These are phyloP conservation scores for Floccularia luteovirens DNA, from an alignment of 768 basidiomycete genomes.

Conservation along the genomic window DNA sequence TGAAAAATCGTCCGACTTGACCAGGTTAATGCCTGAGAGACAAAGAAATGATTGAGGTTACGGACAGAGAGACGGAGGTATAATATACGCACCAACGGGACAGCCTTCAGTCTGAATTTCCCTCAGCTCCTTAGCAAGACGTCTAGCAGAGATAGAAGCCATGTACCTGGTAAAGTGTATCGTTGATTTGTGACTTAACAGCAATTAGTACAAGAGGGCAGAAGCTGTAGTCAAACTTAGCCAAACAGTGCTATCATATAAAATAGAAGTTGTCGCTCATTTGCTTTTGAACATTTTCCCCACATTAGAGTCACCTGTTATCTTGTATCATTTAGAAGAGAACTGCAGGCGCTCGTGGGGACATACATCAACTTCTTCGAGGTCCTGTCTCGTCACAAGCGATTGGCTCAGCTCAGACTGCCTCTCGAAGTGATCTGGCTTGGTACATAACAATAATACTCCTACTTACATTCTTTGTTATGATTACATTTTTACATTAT, in stretches of 20 bases:
- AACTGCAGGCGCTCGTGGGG: constrained; percentile 63
- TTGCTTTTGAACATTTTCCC: constrained; percentile 35
- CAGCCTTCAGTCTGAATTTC: constrained; percentile 63
- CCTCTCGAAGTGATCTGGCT: constrained; percentile 11
- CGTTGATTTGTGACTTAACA: too few species aligned
- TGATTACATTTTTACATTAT: constrained; percentile 2
- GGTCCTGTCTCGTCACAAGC: constrained; percentile 11
- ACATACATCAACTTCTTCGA: constrained; percentile 37
- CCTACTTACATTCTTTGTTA: neutral
- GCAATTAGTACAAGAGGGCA: neutral
- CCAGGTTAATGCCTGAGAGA: constrained; percentile 57
- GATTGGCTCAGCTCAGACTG: constrained; percentile 5
- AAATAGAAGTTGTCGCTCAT: constrained; percentile 8
- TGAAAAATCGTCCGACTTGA: constrained; percentile 70
- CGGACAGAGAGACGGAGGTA: neutral
- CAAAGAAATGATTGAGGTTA: neutral
- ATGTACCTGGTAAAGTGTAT: too few species aligned
- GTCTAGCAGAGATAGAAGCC: constrained; percentile 55
- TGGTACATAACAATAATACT: constrained; percentile 11
- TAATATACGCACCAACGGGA: constrained; percentile 57
- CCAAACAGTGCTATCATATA: constrained; percentile 26
- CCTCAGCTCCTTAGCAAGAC: constrained; percentile 63
- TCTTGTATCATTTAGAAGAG: constrained; percentile 32
- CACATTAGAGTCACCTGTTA: constrained; percentile 68
- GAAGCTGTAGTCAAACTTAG: constrained; percentile 19